Percentiles rank a stretch among this genome's conserved stretches.
These are phyloP conservation scores for Auricularia cornea DNA, from an alignment of 768 basidiomycete species.

Conservation along the genomic window DNA sequence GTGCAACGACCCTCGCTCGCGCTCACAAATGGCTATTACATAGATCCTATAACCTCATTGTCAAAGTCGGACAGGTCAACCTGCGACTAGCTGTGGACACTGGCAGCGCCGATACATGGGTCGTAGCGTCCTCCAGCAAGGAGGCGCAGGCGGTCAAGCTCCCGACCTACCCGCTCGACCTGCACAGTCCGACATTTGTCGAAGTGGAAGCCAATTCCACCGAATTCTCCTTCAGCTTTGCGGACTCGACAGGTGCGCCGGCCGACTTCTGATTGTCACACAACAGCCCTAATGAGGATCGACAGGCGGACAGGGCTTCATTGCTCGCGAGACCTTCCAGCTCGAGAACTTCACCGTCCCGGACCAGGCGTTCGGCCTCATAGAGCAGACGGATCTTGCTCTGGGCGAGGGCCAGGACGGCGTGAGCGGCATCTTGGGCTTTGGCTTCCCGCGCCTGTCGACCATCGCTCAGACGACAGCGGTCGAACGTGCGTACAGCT, in stretches of 20 bases:
- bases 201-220: slow-evolving; percentile 55
- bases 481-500: slow-evolving; percentile 36
- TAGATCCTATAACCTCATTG: slow-evolving; percentile 64
- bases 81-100: slow-evolving; percentile 71
- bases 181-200: slow-evolving; percentile 56
- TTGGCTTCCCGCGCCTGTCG: slow-evolving; percentile 71
- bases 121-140: slow-evolving; percentile 55
- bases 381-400: slow-evolving; percentile 54
- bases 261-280: not conserved
- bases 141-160: slow-evolving; percentile 43
- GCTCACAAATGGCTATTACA: not conserved
- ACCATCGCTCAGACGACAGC: slow-evolving; percentile 37
- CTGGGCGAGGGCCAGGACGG: slow-evolving; percentile 37
- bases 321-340: slow-evolving; percentile 55
- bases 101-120: slow-evolving; percentile 65
- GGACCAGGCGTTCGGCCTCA: slow-evolving; percentile 60
- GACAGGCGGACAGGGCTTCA: slow-evolving; percentile 58
- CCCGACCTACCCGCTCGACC: slow-evolving; percentile 64
- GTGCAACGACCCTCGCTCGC: not conserved
- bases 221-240: slow-evolving; percentile 49
- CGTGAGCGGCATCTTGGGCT: slow-evolving; percentile 63
- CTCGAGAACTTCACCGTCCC: slow-evolving; percentile 52
- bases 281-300: not conserved
- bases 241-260: slow-evolving; percentile 57
- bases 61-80: slow-evolving; percentile 51